phyloP scores from a whole-genome alignment of 2,329 filamentous ascomycete species.

The Phoma sp. region DNA sequence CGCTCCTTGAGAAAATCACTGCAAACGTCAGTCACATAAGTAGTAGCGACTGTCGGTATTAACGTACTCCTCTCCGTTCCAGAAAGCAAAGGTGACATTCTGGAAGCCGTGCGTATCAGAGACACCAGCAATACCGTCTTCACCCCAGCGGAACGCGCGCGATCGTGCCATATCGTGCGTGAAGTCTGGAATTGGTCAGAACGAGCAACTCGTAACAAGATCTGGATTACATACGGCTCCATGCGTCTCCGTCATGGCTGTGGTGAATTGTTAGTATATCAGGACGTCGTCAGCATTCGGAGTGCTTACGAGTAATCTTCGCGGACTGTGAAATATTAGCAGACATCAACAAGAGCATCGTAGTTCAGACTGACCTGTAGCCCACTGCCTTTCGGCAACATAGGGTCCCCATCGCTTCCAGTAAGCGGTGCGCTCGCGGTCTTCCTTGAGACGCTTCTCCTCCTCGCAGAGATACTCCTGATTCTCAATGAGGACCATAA shows the following conservation, averaged over 20 bases:
- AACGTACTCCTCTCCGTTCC: conserved; percentile 92
- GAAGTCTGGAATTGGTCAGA: conserved; percentile 71
- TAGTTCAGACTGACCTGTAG: conserved; percentile 70
- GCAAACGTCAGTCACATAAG: conserved; percentile 50
- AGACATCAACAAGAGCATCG: conserved; percentile 1
- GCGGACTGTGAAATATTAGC: conserved; percentile 66
- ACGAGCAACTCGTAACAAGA: background rate
- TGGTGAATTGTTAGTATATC: conserved; percentile 35
- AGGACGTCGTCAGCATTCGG: conserved; percentile 14
- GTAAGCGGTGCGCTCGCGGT: conserved; percentile 83
- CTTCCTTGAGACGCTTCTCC: conserved; percentile 87
- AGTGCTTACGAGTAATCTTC: conserved; percentile 82
- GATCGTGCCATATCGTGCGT: conserved; percentile 90
- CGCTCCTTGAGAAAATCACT: conserved; percentile 95
- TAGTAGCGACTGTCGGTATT: background rate
- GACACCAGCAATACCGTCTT: conserved; percentile 95
- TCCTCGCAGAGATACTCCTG: conserved; percentile 89
- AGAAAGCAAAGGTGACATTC: conserved; percentile 95
- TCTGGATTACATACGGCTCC: conserved; percentile 76
- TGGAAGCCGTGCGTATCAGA: conserved; percentile 90
- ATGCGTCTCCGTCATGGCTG: conserved; percentile 86
- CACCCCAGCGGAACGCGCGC: conserved; percentile 91
- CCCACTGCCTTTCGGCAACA: conserved; percentile 93
- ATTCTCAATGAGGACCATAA: conserved; percentile 89
- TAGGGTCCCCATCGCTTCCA: conserved; percentile 99